These are phyloP conservation scores for Neurospora africana DNA, from an alignment of 495 filamentous ascomycete genomes.

Conservation along the genomic window DNA sequence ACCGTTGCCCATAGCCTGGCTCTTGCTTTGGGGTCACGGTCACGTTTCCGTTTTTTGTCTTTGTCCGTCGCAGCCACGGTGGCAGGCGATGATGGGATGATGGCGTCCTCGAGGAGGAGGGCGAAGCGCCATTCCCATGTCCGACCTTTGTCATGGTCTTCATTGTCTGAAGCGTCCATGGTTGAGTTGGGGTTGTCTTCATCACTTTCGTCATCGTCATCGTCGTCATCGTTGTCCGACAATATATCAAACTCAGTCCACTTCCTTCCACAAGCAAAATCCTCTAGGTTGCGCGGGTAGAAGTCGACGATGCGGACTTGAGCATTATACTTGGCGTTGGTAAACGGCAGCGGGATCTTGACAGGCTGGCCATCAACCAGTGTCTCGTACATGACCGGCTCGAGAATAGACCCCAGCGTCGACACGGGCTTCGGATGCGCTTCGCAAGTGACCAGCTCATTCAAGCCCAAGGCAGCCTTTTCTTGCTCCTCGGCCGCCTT, in stretches of 20 bases:
- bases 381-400: slow-evolving; percentile 27
- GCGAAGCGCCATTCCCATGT: slow-evolving; percentile 74
- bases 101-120: slow-evolving; percentile 57
- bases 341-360: slow-evolving; percentile 48
- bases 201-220: slow-evolving; percentile 21
- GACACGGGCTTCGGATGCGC: slow-evolving; percentile 26
- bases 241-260: slow-evolving; percentile 34
- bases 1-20: slow-evolving; percentile 54
- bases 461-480: slow-evolving; percentile 16
- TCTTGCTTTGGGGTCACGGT: slow-evolving; percentile 16
- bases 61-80: neutral
- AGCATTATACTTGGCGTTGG: slow-evolving; percentile 59
- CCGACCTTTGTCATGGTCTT: slow-evolving; percentile 8
- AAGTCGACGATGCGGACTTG: slow-evolving; percentile 73
- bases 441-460: slow-evolving; percentile 37
- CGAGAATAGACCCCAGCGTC: slow-evolving; percentile 40
- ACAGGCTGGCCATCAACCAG: slow-evolving; percentile 26
- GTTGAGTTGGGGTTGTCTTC: neutral
- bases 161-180: slow-evolving; percentile 4
- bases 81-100: slow-evolving; percentile 2
- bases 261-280: slow-evolving; percentile 54
- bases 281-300: slow-evolving; percentile 56
- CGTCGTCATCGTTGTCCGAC: slow-evolving; percentile 30
- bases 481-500: slow-evolving; percentile 10
- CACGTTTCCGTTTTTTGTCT: neutral